These are phyloP conservation scores for Penstemon davidsonii DNA, from an alignment of 257 asterid species.

Conservation along the genomic window DNA sequence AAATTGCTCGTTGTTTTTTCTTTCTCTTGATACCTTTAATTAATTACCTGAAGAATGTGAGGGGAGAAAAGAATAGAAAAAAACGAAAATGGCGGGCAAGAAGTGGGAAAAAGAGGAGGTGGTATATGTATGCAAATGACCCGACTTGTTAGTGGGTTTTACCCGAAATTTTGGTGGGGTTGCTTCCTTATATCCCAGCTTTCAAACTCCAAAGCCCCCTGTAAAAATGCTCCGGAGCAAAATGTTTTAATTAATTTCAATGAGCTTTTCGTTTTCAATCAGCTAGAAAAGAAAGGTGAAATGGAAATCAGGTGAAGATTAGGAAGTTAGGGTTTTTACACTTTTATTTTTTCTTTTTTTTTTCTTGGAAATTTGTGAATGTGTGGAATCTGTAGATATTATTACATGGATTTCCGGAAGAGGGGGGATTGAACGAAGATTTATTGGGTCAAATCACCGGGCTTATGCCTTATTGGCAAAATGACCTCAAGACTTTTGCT, in stretches of 20 bases:
- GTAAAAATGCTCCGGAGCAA: slow-evolving; percentile 15
- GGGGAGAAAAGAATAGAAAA: not conserved
- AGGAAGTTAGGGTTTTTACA: not conserved
- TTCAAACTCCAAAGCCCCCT: slow-evolving; percentile 19
- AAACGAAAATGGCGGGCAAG: not conserved
- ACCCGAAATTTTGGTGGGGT: no score
- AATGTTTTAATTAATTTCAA: not conserved
- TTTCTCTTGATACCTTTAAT: not conserved
- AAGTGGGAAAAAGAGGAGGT: not conserved
- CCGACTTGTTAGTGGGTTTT: not conserved
- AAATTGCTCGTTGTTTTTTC: not conserved
- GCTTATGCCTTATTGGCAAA: not conserved
- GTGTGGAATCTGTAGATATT: not conserved
- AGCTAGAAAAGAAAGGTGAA: not conserved
- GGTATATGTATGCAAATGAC: not conserved
- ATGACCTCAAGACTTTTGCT: not conserved
- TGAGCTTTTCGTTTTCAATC: not conserved
- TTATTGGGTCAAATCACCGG: slow-evolving; percentile 30
- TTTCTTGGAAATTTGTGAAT: not conserved
- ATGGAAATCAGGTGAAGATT: slow-evolving; percentile 3
- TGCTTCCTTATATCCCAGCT: no score
- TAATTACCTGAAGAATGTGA: slow-evolving; percentile 16
- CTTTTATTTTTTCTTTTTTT: not conserved
- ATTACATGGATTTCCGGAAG: slow-evolving; percentile 13
- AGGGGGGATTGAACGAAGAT: not conserved